These are phyloP conservation scores for Candida gorgasii DNA, from an alignment of 805 yeast genomes.

Conservation along the genomic window DNA sequence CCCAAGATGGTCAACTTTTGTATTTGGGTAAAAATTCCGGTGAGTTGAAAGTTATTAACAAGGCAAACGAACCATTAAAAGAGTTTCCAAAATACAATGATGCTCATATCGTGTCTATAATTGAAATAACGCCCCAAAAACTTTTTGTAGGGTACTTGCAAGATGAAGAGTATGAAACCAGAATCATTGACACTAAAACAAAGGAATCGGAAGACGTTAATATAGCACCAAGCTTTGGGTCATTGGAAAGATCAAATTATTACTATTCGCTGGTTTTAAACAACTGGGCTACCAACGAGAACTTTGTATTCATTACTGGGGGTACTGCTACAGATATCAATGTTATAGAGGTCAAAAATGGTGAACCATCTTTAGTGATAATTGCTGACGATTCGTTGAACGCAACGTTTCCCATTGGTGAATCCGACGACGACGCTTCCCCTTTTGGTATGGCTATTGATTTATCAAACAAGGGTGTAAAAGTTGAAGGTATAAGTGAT, in stretches of 20 bases:
- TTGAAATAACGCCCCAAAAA: conserved; percentile 3
- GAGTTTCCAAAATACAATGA: conserved; percentile 1
- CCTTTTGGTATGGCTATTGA: conserved; percentile 74
- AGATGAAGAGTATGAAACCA: conserved; percentile 20
- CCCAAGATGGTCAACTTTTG: conserved; percentile 20
- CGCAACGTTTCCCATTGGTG: conserved; percentile 73
- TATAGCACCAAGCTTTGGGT: conserved; percentile 54
- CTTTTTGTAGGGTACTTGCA: conserved; percentile 14
- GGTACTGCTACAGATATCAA: conserved; percentile 61
- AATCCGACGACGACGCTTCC: conserved; percentile 65
- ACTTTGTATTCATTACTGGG: conserved; percentile 49
- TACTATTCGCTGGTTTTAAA: conserved; percentile 44
- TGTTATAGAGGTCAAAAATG: conserved; percentile 12
- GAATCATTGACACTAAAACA: conserved; percentile 21
- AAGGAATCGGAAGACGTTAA: conserved; percentile 42
- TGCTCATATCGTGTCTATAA: conserved; percentile 1
- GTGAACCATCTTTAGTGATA: conserved; percentile 25
- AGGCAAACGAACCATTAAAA: conserved; percentile 2
- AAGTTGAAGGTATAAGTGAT: conserved; percentile 53
- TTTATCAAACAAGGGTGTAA: conserved; percentile 39
- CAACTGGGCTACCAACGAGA: conserved; percentile 38
- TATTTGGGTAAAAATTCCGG: conserved; percentile 10
- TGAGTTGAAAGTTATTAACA: conserved; percentile 2
- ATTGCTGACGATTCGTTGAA: conserved; percentile 69
- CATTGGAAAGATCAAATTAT: conserved; percentile 46